Conservation (phyloP, 2,329 filamentous ascomycete species). For the Calonectria montana region DNA sequence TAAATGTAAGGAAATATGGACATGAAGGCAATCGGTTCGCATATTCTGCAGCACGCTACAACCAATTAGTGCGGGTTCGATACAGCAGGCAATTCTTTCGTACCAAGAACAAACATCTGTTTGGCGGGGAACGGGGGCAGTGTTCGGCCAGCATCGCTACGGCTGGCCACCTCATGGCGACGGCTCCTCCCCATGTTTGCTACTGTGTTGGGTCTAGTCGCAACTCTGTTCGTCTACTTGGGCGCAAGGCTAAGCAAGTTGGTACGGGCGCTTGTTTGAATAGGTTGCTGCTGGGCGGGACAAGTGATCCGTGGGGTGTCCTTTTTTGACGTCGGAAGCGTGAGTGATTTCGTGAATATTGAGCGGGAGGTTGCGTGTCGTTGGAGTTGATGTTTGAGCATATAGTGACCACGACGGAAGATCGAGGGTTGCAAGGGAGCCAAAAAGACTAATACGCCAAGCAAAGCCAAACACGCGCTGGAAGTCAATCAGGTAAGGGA, state of each 20-base stretch:
- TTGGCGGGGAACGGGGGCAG: constrained; percentile 51
- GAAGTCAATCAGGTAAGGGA: constrained; percentile 1
- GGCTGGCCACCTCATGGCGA: constrained; percentile 37
- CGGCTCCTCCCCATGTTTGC: constrained; percentile 45
- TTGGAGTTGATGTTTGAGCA: constrained; percentile 6
- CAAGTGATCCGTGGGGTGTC: background rate
- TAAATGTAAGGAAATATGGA: constrained; percentile 99
- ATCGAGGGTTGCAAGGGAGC: background rate
- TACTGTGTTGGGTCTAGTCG: constrained; percentile 4
- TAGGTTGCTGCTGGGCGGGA: background rate
- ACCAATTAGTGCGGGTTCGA: constrained; percentile 23
- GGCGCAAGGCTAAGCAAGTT: background rate
- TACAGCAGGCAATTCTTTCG: background rate
- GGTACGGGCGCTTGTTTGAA: background rate
- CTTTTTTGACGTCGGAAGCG: background rate
- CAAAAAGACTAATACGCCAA: background rate
- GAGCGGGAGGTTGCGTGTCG: background rate
- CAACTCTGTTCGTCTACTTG: constrained; percentile 6
- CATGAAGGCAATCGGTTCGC: constrained; percentile 99
- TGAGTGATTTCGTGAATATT: background rate
- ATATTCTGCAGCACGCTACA: constrained; percentile 90
- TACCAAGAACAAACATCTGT: constrained; percentile 67
- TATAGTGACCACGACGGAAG: background rate
- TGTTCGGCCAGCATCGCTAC: constrained; percentile 35
- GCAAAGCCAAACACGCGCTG: constrained; percentile 5